These are phyloP conservation scores for Astrothelium macrocarpum DNA, from an alignment of 495 filamentous ascomycete species.

Conservation along the genomic window DNA sequence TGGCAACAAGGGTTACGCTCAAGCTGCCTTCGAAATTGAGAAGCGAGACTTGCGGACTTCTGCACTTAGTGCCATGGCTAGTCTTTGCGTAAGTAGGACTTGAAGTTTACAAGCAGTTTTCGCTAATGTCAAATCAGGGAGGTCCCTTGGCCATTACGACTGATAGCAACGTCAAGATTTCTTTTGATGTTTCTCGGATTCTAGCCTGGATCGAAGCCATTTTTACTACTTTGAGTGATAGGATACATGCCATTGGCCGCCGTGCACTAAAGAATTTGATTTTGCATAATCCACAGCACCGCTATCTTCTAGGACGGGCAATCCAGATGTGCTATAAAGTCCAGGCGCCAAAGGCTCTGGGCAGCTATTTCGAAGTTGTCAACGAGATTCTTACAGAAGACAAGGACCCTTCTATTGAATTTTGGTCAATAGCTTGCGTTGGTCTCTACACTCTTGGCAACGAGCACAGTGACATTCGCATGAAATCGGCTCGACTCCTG, in stretches of 20 bases:
- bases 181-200: constrained; percentile 88
- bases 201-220: constrained; percentile 91
- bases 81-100: constrained; percentile 59
- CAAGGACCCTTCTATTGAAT: constrained; percentile 55
- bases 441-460: constrained; percentile 86
- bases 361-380: constrained; percentile 93
- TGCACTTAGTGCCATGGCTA: constrained; percentile 89
- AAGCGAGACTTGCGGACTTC: constrained; percentile 84
- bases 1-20: constrained; percentile 61
- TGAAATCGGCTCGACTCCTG: constrained; percentile 79
- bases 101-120: background rate
- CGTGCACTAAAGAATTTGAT: constrained; percentile 86
- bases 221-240: constrained; percentile 79
- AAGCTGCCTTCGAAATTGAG: constrained; percentile 91
- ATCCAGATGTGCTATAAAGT: constrained; percentile 79
- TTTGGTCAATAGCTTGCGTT: constrained; percentile 81
- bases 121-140: constrained; percentile 38
- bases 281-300: constrained; percentile 75
- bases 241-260: constrained; percentile 83
- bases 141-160: constrained; percentile 83
- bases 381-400: constrained; percentile 75
- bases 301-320: constrained; percentile 73
- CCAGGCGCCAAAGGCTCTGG: constrained; percentile 68
- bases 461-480: constrained; percentile 74
- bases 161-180: constrained; percentile 68